phyloP scores from a whole-genome alignment of 2,329 filamentous ascomycete species.

The Beauveria sp. region DNA sequence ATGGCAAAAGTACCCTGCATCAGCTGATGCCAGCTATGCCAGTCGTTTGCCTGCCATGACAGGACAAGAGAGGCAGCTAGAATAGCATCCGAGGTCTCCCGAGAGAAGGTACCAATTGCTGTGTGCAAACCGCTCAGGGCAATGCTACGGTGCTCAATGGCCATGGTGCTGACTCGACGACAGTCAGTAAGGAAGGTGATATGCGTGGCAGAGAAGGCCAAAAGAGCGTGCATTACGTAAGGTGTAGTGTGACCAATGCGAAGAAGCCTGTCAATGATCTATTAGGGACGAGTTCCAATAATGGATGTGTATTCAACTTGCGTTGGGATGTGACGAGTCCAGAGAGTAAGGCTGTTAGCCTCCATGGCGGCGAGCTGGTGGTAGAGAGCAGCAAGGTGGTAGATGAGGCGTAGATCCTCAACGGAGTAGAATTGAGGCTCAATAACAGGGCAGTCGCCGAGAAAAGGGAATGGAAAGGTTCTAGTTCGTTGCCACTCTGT shows the following conservation, averaged over 20 bases:
- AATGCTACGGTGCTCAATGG: conserved; percentile 78
- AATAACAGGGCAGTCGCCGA: conserved; percentile 68
- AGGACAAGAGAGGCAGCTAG: conserved; percentile 85
- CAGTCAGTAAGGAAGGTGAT: conserved; percentile 85
- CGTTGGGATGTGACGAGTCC: conserved; percentile 86
- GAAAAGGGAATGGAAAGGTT: conserved; percentile 74
- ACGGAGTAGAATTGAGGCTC: conserved; percentile 64
- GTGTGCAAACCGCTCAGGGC: conserved; percentile 84
- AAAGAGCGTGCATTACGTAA: conserved; percentile 89
- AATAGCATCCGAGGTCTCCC: conserved; percentile 81
- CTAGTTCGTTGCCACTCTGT: conserved; percentile 78
- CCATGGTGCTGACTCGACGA: conserved; percentile 76
- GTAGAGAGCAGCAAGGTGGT: conserved; percentile 82
- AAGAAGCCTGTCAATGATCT: conserved; percentile 32
- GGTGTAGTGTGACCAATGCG: conserved; percentile 71
- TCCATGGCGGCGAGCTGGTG: conserved; percentile 71
- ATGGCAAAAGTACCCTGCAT: conserved; percentile 89
- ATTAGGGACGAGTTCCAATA: too few species aligned
- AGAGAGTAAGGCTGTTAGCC: conserved; percentile 78
- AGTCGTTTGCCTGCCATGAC: conserved; percentile 94
- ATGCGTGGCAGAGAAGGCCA: conserved; percentile 89
- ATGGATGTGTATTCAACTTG: neutral
- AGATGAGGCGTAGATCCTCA: conserved; percentile 79
- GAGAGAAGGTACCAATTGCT: conserved; percentile 76
- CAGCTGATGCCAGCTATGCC: conserved; percentile 87